These are phyloP conservation scores for Aspergillus cejpii DNA, from an alignment of 2,329 filamentous ascomycete genomes.

Conservation along the genomic window DNA sequence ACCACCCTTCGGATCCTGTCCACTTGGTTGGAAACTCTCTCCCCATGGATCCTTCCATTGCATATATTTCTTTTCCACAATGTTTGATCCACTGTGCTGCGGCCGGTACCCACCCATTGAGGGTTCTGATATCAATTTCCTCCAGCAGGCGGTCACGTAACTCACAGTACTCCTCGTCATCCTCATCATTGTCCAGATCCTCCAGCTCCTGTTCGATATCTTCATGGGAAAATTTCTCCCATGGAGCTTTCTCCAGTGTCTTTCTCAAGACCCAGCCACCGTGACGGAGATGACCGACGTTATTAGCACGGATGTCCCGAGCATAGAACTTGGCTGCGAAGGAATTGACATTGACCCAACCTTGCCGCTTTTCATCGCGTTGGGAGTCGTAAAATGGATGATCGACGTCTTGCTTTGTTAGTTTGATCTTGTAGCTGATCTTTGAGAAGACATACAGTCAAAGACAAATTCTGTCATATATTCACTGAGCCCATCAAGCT, in stretches of 20 bases:
- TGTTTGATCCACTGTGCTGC: slow-evolving; percentile 4
- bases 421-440: background rate
- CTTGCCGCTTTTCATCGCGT: background rate
- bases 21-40: background rate
- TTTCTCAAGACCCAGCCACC: background rate
- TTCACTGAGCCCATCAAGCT: background rate
- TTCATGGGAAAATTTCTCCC: background rate
- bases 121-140: slow-evolving; percentile 1
- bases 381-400: background rate
- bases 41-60: background rate
- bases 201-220: background rate
- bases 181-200: background rate
- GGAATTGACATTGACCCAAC: background rate
- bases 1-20: slow-evolving; percentile 1
- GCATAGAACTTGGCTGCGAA: slow-evolving; percentile 2
- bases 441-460: background rate
- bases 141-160: background rate
- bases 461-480: slow-evolving; percentile 1
- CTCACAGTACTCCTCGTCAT: background rate
- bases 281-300: background rate
- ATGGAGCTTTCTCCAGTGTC: background rate
- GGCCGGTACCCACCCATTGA: slow-evolving; percentile 5
- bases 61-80: slow-evolving; percentile 3
- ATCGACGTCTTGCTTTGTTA: background rate
- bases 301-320: background rate